Conservation (phyloP, 2,329 filamentous ascomycete genomes). For the Fusarium humuli region DNA sequence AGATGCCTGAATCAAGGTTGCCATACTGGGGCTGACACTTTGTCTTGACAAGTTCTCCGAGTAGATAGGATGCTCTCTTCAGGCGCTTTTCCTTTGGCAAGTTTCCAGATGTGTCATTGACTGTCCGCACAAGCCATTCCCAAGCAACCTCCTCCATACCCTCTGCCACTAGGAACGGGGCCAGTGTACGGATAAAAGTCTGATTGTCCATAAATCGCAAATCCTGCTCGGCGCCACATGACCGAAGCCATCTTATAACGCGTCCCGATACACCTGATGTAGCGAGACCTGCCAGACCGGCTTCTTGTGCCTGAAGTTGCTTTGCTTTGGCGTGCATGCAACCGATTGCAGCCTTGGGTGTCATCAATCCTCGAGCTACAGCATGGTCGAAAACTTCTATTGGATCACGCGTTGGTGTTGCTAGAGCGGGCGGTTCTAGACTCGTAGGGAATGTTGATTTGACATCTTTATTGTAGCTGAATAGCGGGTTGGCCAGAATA, state of each 20-base stretch:
- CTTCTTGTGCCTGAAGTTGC: constrained; percentile 52
- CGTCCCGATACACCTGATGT: constrained; percentile 59
- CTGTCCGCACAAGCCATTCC: constrained; percentile 62
- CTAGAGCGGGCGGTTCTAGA: constrained; percentile 16
- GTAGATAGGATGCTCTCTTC: constrained; percentile 49
- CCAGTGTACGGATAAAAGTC: constrained; percentile 55
- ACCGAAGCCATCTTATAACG: constrained; percentile 66
- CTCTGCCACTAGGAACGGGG: constrained; percentile 65
- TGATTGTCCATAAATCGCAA: constrained; percentile 59
- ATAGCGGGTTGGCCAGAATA: constrained; percentile 69
- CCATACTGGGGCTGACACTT: constrained; percentile 54
- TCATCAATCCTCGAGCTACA: constrained; percentile 68
- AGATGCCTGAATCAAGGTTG: constrained; percentile 64
- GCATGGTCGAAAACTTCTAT: constrained; percentile 68
- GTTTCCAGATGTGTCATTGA: constrained; percentile 45
- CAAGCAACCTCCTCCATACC: constrained; percentile 63
- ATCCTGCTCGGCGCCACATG: constrained; percentile 60
- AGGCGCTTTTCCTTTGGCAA: constrained; percentile 40
- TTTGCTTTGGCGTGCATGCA: constrained; percentile 63
- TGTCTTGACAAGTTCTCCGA: constrained; percentile 58
- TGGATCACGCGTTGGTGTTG: constrained; percentile 53
- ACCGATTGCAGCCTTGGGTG: constrained; percentile 62
- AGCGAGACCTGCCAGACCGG: constrained; percentile 49
- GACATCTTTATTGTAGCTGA: constrained; percentile 53
- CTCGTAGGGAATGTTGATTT: constrained; percentile 34